Evolutionary conservation across 257 asterid genomes (phyloP).

Genomic region (Penstemon davidsonii): DNA sequence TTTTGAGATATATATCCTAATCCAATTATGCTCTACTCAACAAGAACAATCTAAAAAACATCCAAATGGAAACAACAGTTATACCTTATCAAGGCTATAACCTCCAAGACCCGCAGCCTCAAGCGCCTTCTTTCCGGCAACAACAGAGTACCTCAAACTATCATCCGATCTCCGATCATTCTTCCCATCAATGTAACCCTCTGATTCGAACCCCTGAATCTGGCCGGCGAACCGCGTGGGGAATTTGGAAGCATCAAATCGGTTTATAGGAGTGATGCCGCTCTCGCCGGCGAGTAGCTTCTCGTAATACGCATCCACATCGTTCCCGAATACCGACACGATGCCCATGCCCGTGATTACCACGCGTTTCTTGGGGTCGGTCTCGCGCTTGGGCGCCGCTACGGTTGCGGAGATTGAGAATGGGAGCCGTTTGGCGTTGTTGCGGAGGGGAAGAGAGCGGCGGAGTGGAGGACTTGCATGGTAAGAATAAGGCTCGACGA

Average conservation of each 20-base stretch:
- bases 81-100: not conserved
- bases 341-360: constrained; percentile 56
- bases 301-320: constrained; percentile 41
- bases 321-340: constrained; percentile 52
- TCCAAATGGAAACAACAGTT: too few species aligned
- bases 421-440: too few species aligned
- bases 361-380: constrained; percentile 46
- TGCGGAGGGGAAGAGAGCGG: too few species aligned
- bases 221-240: constrained; percentile 47
- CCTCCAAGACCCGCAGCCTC: constrained; percentile 38
- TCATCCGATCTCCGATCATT: constrained; percentile 47
- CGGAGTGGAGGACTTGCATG: too few species aligned
- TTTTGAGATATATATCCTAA: too few species aligned
- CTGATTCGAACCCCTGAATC: constrained; percentile 42
- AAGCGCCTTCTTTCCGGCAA: constrained; percentile 47
- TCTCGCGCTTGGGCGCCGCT: constrained; percentile 45
- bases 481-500: too few species aligned
- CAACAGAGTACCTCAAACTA: constrained; percentile 47
- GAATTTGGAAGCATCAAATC: constrained; percentile 46
- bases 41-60: too few species aligned
- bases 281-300: constrained; percentile 50
- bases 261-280: constrained; percentile 43
- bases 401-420: constrained; percentile 21
- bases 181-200: constrained; percentile 50
- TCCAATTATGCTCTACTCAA: too few species aligned